Evolutionary conservation across 805 yeast genomes (phyloP), one percentile per base, ranked within the genome.

Genomic region (Nadsonia fulvescens): DNA sequence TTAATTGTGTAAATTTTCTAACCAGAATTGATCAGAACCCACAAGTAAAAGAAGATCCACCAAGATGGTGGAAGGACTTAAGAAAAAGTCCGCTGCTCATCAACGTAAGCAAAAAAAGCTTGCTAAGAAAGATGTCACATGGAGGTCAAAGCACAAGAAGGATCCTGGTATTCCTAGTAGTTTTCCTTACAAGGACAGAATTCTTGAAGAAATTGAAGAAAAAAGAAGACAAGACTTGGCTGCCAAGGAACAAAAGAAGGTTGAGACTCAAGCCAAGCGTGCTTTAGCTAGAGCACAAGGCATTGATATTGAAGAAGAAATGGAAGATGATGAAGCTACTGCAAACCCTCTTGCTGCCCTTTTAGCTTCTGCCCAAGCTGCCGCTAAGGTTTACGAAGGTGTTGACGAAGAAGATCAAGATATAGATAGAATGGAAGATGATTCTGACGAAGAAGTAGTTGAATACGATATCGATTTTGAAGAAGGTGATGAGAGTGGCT

Each of bases 81-180:
- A 79, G 59, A 89, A 82, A 67, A 89, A 89, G 55, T 83, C 93
- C 3, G 66, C 86, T 21, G 94, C 96, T 5, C 86, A 83, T 41
- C 65, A 74, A 37, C 70, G 91, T 53, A 89, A 89, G 47, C 75
- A 77, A 48, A 66, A 62, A 41, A 89, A 89, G 55, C 37, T 49
- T 14, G 65, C 93, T 11, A 89, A 89, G 63, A 82, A 68, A 46
- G 95, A 86, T 49, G 69, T 68, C 4, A 89, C 96, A 9, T 89
- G 98, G 98, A 81, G 67, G 48, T 77, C 93, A 10, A 70, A 71
- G 43, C 53, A 55, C 31, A 69, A 67, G 43, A 86, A 79, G 53
- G 95, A 83, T 49, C 83, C 86, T 7, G 96, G 96, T 37, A 86
- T 89, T 40, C 98, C 98, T 30, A 59, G 92, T 27, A 70, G 73